Evolutionary conservation across 257 asterid genomes (phyloP), one percentile per base, ranked within the genome.

Genomic region (Handroanthus guayacan): DNA sequence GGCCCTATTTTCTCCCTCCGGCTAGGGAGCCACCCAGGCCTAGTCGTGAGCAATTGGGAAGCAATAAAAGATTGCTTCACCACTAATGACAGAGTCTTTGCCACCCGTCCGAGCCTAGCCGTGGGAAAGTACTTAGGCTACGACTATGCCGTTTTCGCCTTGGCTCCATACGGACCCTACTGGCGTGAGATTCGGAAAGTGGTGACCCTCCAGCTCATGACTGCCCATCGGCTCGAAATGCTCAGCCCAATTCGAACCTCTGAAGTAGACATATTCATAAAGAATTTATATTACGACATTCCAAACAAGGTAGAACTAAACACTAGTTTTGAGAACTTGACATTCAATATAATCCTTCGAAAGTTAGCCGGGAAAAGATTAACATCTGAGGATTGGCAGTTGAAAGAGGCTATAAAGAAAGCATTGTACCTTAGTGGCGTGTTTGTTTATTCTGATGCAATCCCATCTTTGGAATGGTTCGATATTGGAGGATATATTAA

Each of bases 1-100:
- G 96, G 96, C 34, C 88, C 94, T 0, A 64, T 87, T 34, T 89
- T 89, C 82, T 79, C 89, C 9, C 76, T 90, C 77, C 85, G 85
- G 54, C 86, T 89, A 1, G 96, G 91, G 6, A 9, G 31, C 20
- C 90, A 75, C 38, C 74, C 45, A 0, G 90, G 82, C n/a, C 20
- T 91, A 16, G 92, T 91, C 5, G 84, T 89, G 61, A 91, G 92
- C 84, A 60, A 47, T 18, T 69, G 81, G 83, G 89, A 87, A 63
- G 48, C 52, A 20, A 75, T 83, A 1, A 84, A 82, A 57, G 88
- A 86, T 3, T 91, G 92, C 82, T 87, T 87, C 85, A 82, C 91
- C 67, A 69, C 81, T 14, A 91, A 89, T 56, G 97, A 90, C 72
- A 62, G 55, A 39, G 55, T 52, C 14, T 89, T 90, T 17, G 85